Conservation (phyloP, 208 protist genomes). For the Trypanosoma scelopori region DNA sequence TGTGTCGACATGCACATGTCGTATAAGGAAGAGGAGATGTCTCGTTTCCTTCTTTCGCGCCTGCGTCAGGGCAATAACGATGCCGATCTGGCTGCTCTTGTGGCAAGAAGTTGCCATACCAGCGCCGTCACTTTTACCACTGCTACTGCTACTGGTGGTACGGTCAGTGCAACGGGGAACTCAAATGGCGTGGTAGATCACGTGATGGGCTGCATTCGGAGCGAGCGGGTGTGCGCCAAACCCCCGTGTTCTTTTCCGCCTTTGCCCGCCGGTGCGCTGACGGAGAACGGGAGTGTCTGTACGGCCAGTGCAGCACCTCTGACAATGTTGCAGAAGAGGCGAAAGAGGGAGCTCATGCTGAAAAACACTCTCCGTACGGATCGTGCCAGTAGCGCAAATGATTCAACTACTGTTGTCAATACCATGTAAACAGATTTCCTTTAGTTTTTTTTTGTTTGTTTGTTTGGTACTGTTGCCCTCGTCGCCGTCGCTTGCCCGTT, state of each 20-base stretch:
- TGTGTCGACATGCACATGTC: conserved; percentile 15
- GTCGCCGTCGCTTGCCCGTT: too few relatives aligned
- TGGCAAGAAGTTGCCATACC: conserved; percentile 6
- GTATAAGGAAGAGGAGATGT: conserved; percentile 15
- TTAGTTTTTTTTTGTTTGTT: too few relatives aligned
- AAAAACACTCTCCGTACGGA: conserved; percentile 6
- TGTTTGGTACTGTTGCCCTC: too few relatives aligned
- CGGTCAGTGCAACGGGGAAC: not conserved
- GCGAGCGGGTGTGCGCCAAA: not conserved
- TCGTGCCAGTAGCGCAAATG: not conserved
- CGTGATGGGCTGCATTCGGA: conserved; percentile 7
- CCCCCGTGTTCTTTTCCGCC: not conserved
- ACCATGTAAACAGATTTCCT: conserved; percentile 1
- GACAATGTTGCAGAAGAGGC: conserved; percentile 19
- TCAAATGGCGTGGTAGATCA: conserved; percentile 8
- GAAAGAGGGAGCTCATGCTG: conserved; percentile 23
- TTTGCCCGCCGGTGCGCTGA: not conserved
- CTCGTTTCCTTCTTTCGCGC: conserved; percentile 20
- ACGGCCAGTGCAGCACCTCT: not conserved
- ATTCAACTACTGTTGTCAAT: not conserved
- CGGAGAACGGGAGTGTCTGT: not conserved
- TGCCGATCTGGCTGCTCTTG: not conserved
- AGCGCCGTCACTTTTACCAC: not conserved
- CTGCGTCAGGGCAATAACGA: conserved; percentile 14
- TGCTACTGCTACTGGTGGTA: not conserved